A percentile compares a stretch with the other conserved stretches of the same genome.
Conservation (phyloP, 2,329 filamentous ascomycete genomes). For the Hymenoscyphus albidus region DNA sequence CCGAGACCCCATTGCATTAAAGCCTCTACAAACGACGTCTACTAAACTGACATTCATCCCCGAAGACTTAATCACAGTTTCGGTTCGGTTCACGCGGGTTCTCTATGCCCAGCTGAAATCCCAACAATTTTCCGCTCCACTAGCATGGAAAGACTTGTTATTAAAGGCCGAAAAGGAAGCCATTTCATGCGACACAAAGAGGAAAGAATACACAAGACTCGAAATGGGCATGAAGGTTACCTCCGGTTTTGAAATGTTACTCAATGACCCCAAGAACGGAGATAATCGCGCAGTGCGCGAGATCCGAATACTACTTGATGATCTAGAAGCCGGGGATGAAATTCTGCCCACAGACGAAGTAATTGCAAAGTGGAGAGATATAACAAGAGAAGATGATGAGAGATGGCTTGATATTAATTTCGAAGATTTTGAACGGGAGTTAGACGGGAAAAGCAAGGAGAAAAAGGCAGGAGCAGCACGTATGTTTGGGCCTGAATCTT, state of each 20-base stretch:
- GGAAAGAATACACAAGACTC: slow-evolving; percentile 30
- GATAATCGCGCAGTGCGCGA: slow-evolving; percentile 69
- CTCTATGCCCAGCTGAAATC: slow-evolving; percentile 87
- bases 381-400: slow-evolving; percentile 71
- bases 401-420: slow-evolving; percentile 91
- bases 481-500: slow-evolving; percentile 29
- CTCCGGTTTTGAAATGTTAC: slow-evolving; percentile 86
- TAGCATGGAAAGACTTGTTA: slow-evolving; percentile 45
- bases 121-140: slow-evolving; percentile 71
- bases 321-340: slow-evolving; percentile 50
- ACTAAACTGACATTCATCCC: slow-evolving; percentile 64
- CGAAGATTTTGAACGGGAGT: slow-evolving; percentile 78
- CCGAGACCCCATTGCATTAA: slow-evolving; percentile 73
- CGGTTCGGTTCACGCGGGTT: slow-evolving; percentile 79
- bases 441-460: slow-evolving; percentile 50
- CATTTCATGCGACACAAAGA: slow-evolving; percentile 26
- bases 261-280: slow-evolving; percentile 62
- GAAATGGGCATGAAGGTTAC: slow-evolving; percentile 86
- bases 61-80: slow-evolving; percentile 72
- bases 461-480: slow-evolving; percentile 26
- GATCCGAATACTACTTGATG: slow-evolving; percentile 69
- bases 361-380: slow-evolving; percentile 65
- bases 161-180: slow-evolving; percentile 30
- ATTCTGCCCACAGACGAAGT: slow-evolving; percentile 67
- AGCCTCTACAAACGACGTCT: slow-evolving; percentile 57